Base-by-base conservation (phyloP, 805 yeast species). In the Ogataea neopini region DNA sequence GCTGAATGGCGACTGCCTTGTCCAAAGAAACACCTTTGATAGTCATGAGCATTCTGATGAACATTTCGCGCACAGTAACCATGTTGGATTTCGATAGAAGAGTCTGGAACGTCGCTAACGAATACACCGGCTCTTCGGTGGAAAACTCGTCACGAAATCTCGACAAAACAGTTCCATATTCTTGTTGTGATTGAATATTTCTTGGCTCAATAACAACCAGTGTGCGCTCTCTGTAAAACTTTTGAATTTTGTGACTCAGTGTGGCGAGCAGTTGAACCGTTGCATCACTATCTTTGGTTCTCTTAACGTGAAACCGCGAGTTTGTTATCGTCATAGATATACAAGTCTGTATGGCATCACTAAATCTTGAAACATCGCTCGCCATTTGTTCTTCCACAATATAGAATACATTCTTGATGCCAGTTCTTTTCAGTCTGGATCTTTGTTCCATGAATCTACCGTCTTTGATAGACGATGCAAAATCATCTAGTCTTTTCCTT, bases 371-470 rank as follows among this genome's bases (percentile, higher is more conserved):
- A 1, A 73, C 48, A 45, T 73, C 78, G n/a, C 68, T 63, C 0
- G 74, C 60, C 26, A 77, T 75, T 4, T 77, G 78, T 50, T 88
- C 96, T 62, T 94, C 99, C 13, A 94, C 79, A 3, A 94, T 62
- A 58, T 94, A 94, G 54, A 81, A 83, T 15, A 84, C 78, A 53
- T 86, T 76, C 15, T 70, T 69, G 59, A 91, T 69, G 0, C 87
- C 89, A 0, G 94, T 77, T 62, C 83, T 77, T 43, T 75, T 75
- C 48, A 94, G 70, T 45, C 99, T 75, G 14, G 75, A 68, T 61
- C 92, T 91, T 62, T 94, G 99, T 62, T 94, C 99, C 45, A 75
- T 73, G 59, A 86, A 90, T 42, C 99, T 70, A 2, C 96, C 96
- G 66, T 94, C 99, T 50, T 78, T 76, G 39, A 94, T 89, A 43